Evolutionary conservation across 2,329 filamentous ascomycete species (phyloP), one percentile per base, ranked within the genome.

Genomic region (Cladosporium sp.): DNA sequence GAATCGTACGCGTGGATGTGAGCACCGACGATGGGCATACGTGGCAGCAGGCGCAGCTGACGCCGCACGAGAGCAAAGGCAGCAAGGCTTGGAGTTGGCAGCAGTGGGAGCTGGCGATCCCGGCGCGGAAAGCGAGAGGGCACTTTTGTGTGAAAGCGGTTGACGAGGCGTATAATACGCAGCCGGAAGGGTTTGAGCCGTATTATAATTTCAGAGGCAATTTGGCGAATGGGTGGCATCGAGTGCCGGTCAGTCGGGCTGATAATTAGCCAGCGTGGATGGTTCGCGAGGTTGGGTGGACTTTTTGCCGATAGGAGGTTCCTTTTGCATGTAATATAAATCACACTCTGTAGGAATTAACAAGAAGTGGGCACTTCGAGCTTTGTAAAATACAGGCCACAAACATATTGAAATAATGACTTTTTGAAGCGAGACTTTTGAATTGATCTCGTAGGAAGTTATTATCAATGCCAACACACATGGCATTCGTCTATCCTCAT

Each of bases 171-270:
- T 88, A 88, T 70, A 88, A 88, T 63, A 84, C 83, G 0, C 86
- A 88, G 71, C 85, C 86, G 0, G 82, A 87, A 67, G 80, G 73
- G 39, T 82, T 86, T 63, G 76, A 76, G 39, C 79, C 78, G 36
- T 86, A 84, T 30, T 88, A 84, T 72, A 88, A 88, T 61, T 74
- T 85, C 37, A 76, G 85, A 1, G 86, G 85, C 0, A 87, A 88
- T 68, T 74, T 88, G 57, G 84, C 84, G 1, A 87, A 83, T n/a
- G 85, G 84, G 1, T 88, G 85, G 85, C 84, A 88, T 68, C 79
- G 84, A 2, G 75, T 88, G 36, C 59, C 64, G 36, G 49, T 51
- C n/a, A 20, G 36, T 22, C 30, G 49, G 36, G 19, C 34, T 19
- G 49, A 51, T 28, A 36, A 50, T n/a, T 47, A 47, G 9, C 25